phyloP scores from a whole-genome alignment of 768 basidiomycete genomes.

The Steccherinum ochraceum region DNA sequence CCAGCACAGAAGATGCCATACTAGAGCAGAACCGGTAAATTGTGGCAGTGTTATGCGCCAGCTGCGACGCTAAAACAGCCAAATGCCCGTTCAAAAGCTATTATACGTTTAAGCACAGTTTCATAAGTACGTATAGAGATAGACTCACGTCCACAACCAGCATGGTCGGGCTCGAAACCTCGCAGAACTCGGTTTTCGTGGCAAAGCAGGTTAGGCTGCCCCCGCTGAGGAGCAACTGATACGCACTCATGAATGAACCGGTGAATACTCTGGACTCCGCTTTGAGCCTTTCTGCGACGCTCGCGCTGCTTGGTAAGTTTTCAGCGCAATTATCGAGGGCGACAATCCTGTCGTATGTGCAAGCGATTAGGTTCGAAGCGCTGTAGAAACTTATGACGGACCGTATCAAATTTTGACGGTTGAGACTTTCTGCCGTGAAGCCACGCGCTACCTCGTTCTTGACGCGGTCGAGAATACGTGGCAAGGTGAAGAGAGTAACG shows the following conservation, averaged over 20 bases:
- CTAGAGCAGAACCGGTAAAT: background rate
- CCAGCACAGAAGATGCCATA: background rate
- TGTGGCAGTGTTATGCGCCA: background rate
- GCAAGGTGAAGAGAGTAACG: slow-evolving; percentile 1
- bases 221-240: background rate
- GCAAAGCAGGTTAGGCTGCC: background rate
- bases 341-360: background rate
- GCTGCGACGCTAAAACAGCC: background rate
- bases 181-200: background rate
- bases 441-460: background rate
- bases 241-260: too few relatives aligned
- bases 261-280: too few relatives aligned
- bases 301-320: background rate
- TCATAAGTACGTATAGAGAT: background rate
- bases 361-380: background rate
- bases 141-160: background rate
- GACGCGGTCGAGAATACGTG: background rate
- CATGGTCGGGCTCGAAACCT: background rate
- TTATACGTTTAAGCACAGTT: background rate
- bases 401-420: background rate
- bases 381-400: background rate
- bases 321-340: background rate
- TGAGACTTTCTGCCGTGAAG: background rate
- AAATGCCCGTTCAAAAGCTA: background rate
- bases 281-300: too few relatives aligned